These are phyloP conservation scores for Entomortierella chlamydospora DNA, from an alignment of 192 early-diverging fungal genomes.

Conservation along the genomic window DNA sequence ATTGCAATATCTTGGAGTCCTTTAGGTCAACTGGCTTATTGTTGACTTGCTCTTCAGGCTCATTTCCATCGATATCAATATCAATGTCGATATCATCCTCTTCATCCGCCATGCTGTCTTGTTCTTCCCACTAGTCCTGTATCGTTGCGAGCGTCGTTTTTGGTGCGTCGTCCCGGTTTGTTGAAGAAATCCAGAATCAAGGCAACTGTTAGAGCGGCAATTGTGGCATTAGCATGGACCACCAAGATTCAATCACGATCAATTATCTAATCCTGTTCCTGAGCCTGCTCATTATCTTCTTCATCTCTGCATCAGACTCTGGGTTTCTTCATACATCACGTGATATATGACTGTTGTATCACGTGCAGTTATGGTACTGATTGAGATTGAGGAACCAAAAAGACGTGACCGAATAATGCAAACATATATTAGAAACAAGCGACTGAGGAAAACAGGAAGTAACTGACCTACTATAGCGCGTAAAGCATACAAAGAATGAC, in stretches of 20 bases:
- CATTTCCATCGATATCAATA: conserved; percentile 50
- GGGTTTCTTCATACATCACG: too few species aligned
- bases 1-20: not conserved
- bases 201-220: not conserved
- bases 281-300: not conserved
- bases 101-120: conserved; percentile 32
- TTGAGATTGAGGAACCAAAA: too few species aligned
- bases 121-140: not conserved
- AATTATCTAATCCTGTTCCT: not conserved
- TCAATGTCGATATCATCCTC: conserved; percentile 41
- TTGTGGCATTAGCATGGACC: not conserved
- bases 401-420: too few species aligned
- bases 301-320: not conserved
- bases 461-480: too few species aligned
- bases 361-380: too few species aligned
- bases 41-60: conserved; percentile 4
- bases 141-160: not conserved
- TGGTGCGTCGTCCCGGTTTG: not conserved
- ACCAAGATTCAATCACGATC: not conserved
- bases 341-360: too few species aligned
- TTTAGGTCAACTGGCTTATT: not conserved
- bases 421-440: too few species aligned
- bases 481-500: too few species aligned
- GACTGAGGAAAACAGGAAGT: too few species aligned
- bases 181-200: not conserved